phyloP scores from a whole-genome alignment of 116 monocot species.

The Cymodocea nodosa region DNA sequence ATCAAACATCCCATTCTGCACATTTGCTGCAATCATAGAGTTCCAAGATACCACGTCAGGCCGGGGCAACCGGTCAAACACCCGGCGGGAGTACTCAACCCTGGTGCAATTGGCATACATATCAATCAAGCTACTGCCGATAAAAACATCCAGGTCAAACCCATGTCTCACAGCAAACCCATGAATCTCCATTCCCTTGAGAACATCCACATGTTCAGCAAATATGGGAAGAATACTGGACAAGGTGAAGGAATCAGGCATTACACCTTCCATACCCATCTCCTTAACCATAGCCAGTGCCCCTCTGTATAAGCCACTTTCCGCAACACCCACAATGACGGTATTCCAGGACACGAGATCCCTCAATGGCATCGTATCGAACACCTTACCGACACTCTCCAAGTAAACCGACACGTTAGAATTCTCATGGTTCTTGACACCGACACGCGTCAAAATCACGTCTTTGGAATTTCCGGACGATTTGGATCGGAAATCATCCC shows the following conservation, averaged over 20 bases:
- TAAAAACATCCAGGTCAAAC: constrained; percentile 41
- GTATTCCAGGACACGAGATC: constrained; percentile 83
- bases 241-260: constrained; percentile 65
- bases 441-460: constrained; percentile 1
- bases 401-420: neutral
- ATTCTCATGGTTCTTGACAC: neutral
- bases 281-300: constrained; percentile 50
- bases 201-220: constrained; percentile 47
- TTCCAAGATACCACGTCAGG: constrained; percentile 66
- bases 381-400: constrained; percentile 39
- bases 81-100: constrained; percentile 29
- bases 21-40: constrained; percentile 65
- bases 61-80: constrained; percentile 23
- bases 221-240: constrained; percentile 66
- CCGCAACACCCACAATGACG: constrained; percentile 38
- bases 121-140: constrained; percentile 70
- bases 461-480: neutral
- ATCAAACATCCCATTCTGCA: constrained; percentile 66
- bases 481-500: neutral
- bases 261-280: constrained; percentile 38
- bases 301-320: constrained; percentile 35
- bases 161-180: constrained; percentile 31
- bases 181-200: constrained; percentile 56
- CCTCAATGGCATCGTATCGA: constrained; percentile 50
- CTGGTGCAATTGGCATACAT: constrained; percentile 67